Evolutionary conservation across 495 filamentous ascomycete genomes (phyloP).

Genomic region (Aspergillus conjunctus): DNA sequence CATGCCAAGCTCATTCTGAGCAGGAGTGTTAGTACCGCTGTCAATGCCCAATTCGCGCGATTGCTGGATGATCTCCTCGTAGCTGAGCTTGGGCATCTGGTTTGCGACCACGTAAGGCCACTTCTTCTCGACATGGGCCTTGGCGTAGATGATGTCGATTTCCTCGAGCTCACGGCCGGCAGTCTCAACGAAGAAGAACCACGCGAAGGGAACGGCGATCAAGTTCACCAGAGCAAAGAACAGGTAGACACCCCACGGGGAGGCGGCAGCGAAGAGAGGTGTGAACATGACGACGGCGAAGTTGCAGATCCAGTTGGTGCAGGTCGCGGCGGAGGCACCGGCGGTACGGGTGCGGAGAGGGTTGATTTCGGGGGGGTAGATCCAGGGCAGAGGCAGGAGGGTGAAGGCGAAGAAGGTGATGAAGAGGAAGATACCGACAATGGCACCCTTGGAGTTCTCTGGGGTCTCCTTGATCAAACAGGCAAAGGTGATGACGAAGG

Average conservation of each 20-base stretch:
- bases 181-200: conserved; percentile 74
- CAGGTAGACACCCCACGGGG: conserved; percentile 42
- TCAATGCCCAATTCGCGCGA: conserved; percentile 36
- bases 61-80: conserved; percentile 37
- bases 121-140: conserved; percentile 44
- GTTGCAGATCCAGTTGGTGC: conserved; percentile 51
- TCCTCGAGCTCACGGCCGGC: conserved; percentile 70
- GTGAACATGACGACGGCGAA: conserved; percentile 53
- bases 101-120: conserved; percentile 40
- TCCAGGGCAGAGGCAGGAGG: conserved; percentile 59
- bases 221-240: conserved; percentile 75
- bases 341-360: conserved; percentile 72
- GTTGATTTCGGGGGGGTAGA: conserved; percentile 76
- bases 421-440: conserved; percentile 45
- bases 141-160: conserved; percentile 60
- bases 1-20: conserved; percentile 37
- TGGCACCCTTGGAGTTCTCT: conserved; percentile 38
- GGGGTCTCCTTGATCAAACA: conserved; percentile 31
- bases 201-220: conserved; percentile 61
- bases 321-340: conserved; percentile 50
- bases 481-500: conserved; percentile 41
- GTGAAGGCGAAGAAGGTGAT: conserved; percentile 46
- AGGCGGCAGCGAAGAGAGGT: conserved; percentile 37
- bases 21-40: conserved; percentile 19
- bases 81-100: conserved; percentile 40